A percentile compares a stretch with the other conserved stretches of the same genome.
Evolutionary conservation across 1,284 basidiomycete genomes (phyloP).

Genomic region (Serendipita sp.): DNA sequence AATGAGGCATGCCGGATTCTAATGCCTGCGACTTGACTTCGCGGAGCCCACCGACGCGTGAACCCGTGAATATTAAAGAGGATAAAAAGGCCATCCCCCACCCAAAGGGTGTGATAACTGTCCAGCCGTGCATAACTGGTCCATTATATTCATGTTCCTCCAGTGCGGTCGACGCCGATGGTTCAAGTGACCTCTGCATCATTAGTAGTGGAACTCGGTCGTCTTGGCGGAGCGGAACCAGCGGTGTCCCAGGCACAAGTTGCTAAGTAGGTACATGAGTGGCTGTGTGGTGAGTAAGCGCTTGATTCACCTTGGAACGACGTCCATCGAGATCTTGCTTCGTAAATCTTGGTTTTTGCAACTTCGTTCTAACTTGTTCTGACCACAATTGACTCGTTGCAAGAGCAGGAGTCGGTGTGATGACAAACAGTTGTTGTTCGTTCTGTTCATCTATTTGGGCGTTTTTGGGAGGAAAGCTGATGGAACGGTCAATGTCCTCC

Average conservation of each 20-base stretch:
- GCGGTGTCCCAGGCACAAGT: constrained; percentile 57
- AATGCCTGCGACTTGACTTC: constrained; percentile 64
- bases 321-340: constrained; percentile 77
- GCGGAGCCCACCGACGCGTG: constrained; percentile 65
- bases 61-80: constrained; percentile 67
- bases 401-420: constrained; percentile 43
- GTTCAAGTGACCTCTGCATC: constrained; percentile 60
- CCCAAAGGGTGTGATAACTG: constrained; percentile 65
- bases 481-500: background rate
- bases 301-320: constrained; percentile 41
- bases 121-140: constrained; percentile 63
- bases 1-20: constrained; percentile 58
- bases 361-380: constrained; percentile 30
- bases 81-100: constrained; percentile 81
- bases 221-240: constrained; percentile 55
- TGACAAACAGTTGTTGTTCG: constrained; percentile 18
- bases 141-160: constrained; percentile 15
- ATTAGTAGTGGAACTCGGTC: constrained; percentile 70
- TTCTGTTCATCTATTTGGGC: constrained; percentile 27
- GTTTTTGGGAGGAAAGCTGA: constrained; percentile 70
- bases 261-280: constrained; percentile 29
- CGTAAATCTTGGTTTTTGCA: constrained; percentile 54
- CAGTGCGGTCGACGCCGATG: constrained; percentile 17
- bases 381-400: constrained; percentile 66
- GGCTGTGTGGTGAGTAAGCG: background rate